A percentile compares a stretch with the other conserved stretches of the same genome.
These are phyloP conservation scores for Aspergillus ellipticus DNA, from an alignment of 495 filamentous ascomycete species.

Conservation along the genomic window DNA sequence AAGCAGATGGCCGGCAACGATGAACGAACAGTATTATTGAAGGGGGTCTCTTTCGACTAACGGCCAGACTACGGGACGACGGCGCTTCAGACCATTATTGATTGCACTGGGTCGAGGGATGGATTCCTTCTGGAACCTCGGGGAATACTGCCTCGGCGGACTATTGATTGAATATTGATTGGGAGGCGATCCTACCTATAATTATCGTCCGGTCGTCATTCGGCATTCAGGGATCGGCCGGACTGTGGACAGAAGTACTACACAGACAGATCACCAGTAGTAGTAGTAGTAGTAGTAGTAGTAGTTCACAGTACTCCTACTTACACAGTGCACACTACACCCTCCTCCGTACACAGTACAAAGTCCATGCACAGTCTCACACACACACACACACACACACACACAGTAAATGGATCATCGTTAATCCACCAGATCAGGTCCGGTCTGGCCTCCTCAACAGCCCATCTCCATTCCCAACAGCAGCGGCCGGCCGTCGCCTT, in stretches of 20 bases:
- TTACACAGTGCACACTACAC: no score
- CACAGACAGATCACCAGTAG: no score
- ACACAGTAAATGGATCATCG: not conserved
- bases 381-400: no score
- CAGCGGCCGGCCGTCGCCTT: not conserved
- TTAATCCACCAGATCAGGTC: not conserved
- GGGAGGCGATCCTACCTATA: conserved; percentile 1
- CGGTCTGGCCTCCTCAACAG: not conserved
- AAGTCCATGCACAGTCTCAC: not conserved
- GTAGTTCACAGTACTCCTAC: no score
- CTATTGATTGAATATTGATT: not conserved
- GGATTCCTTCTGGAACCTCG: conserved; percentile 1
- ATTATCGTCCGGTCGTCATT: not conserved
- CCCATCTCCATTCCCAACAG: no score
- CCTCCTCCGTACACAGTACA: no score
- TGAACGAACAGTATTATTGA: not conserved
- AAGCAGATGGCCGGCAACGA: conserved; percentile 16
- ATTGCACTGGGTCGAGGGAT: not conserved
- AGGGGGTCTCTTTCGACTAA: no score
- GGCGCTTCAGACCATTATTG: not conserved
- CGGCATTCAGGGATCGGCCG: not conserved
- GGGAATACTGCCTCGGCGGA: not conserved
- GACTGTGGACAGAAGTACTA: no score
- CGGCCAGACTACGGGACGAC: no score
- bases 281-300: no score